These are phyloP conservation scores for Candida sp. DNA, from an alignment of 1,139 yeast genomes.

Conservation along the genomic window DNA sequence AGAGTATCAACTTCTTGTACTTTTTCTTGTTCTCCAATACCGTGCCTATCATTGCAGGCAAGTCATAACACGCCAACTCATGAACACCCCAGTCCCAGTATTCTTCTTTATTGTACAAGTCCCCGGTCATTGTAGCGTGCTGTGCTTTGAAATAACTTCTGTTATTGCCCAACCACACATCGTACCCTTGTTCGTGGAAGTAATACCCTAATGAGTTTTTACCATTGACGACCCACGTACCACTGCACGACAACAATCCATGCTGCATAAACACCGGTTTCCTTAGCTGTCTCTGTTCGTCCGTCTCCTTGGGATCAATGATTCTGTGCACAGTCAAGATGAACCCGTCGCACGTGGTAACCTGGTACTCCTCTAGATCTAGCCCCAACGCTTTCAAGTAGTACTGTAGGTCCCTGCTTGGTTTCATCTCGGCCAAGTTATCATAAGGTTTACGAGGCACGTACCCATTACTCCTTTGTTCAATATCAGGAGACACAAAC, in stretches of 20 bases:
- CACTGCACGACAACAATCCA: constrained; percentile 87
- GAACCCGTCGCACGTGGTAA: constrained; percentile 85
- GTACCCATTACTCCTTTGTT: constrained; percentile 22
- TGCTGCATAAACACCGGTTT: constrained; percentile 80
- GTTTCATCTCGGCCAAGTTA: constrained; percentile 30
- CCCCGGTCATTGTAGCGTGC: constrained; percentile 47
- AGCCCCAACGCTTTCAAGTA: constrained; percentile 67
- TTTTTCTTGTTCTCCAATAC: constrained; percentile 50
- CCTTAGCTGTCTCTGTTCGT: constrained; percentile 26
- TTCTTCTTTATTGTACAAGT: constrained; percentile 51
- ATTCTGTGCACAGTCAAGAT: constrained; percentile 67
- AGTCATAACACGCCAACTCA: constrained; percentile 79
- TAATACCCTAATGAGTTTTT: constrained; percentile 72
- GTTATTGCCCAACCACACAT: constrained; percentile 95
- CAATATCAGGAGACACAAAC: constrained; percentile 7
- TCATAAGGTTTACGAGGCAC: constrained; percentile 35
- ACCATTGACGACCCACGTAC: constrained; percentile 83
- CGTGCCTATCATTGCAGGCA: constrained; percentile 71
- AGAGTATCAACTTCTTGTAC: constrained; percentile 56
- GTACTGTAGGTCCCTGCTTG: constrained; percentile 49
- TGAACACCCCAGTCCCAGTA: constrained; percentile 88
- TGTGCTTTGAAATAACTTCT: constrained; percentile 82
- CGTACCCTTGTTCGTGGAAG: constrained; percentile 68
- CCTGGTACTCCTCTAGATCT: constrained; percentile 58
- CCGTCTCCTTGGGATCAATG: constrained; percentile 52